Evolutionary conservation across 306 rosid species (phyloP), one percentile per base, ranked within the genome.

Genomic region (Rosa rugosa): DNA sequence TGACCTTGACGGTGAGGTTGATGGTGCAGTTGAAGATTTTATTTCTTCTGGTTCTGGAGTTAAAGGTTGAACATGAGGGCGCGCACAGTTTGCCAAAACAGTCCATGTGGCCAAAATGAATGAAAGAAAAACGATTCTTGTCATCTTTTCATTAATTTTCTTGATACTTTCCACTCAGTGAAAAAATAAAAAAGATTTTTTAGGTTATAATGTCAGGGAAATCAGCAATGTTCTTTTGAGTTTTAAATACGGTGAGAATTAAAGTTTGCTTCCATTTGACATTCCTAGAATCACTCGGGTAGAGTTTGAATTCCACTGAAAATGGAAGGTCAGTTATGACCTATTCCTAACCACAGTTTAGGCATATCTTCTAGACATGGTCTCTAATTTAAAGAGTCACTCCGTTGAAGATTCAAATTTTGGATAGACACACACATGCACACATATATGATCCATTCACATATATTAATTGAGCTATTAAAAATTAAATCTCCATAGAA

Each of bases 241-340:
- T 62, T 31, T 11, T 18, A 9, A 25, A 13, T 14, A 46, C 3
- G 34, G 11, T 31, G 56, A 44, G 27, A 5, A 14, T 2, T 34
- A 42, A 46, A 10, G 12, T 60, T 67, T 41, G 41, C 5, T 74
- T 41, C 5, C 45, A 22, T 25, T n/a, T 41, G 9, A 22, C 16
- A 16, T 44, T 75, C 76, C 79, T 75, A 45, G 40, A 75, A 45
- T 75, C 46, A 11, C 71, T 75, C 71, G 10, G 72, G 50, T 41
- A 5, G 68, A 62, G 71, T 63, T 62, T n/a, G 36, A 63, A 75
- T 75, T 27, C 45, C 60, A 44, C 69, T 44, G 18, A 27, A 75
- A 60, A 8, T 75, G 71, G 49, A 50, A 75, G 72, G 46, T 75
- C 27, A 6, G 72, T 63, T 45, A n/a, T 27, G 44, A 45, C 49